Evolutionary conservation across 345 rosid species (phyloP).

Genomic region (Citrus trifoliata): DNA sequence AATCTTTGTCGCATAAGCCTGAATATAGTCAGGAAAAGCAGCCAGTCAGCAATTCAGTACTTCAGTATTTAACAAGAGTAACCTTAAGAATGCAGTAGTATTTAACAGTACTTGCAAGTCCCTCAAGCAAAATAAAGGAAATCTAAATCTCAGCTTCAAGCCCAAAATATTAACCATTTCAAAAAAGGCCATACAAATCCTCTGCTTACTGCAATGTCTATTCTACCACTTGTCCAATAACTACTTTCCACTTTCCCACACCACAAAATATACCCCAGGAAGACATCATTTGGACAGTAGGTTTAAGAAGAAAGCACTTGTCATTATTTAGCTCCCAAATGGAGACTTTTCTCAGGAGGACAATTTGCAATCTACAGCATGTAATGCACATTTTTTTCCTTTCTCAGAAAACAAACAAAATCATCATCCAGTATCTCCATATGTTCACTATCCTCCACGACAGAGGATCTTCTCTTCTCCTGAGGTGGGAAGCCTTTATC

Average conservation of each 20-base stretch:
- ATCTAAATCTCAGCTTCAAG: background rate
- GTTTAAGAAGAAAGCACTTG: background rate
- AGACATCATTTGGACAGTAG: background rate
- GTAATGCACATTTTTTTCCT: background rate
- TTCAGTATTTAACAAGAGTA: background rate
- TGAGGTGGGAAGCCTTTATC: background rate
- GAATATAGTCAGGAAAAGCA: conserved; percentile 20
- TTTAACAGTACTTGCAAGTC: background rate
- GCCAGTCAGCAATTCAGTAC: conserved; percentile 4
- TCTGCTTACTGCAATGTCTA: background rate
- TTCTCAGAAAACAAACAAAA: background rate
- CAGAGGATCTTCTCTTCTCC: background rate
- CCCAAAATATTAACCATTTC: background rate
- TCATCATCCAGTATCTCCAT: background rate
- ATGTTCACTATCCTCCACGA: background rate
- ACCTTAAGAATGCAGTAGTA: background rate
- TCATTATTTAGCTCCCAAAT: background rate
- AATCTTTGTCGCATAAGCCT: conserved; percentile 60
- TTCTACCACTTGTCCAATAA: background rate
- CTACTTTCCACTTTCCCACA: background rate
- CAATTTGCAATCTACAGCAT: background rate
- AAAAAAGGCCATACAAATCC: background rate
- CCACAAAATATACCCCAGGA: background rate
- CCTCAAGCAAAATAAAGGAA: background rate
- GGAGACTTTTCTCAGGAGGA: background rate